Evolutionary conservation across 768 basidiomycete species (phyloP), one percentile per base, ranked within the genome.

Genomic region (Lactifluus echinatus): DNA sequence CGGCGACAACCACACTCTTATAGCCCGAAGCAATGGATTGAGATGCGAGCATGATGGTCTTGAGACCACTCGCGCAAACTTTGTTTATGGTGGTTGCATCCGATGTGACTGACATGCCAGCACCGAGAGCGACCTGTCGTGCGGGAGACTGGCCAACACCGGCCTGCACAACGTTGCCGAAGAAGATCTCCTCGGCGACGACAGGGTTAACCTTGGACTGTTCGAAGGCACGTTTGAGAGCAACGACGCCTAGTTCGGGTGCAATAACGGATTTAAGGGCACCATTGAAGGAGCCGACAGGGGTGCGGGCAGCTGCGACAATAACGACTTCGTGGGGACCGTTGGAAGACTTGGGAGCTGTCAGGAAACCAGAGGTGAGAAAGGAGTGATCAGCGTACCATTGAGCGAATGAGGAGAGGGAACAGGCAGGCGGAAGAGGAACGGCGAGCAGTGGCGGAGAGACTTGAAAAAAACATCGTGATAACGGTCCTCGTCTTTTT

Each of bases 61-160:
- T 98, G 80, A 99, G 76, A 60, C 96, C 96, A 53, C 90, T 93
- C 5, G 96, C 96, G 72, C 96, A 99, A 71, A 99, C 96, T 76
- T 99, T 99, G 83, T 99, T 99, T 76, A 99, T 85, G 48, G 96
- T 99, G 36, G 96, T 98, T 21, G 95, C 94, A 74, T 99, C 96
- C 26, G 95, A 94, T 55, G 78, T 79, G 10, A 84, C 70, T 61
- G 79, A 83, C 68, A 96, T 76, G 62, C 96, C 96, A n/a, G 93
- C 80, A 54, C 74, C 79, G 57, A 99, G 83, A n/a, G 86, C 93
- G 53, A 94, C 96, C 72, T 99, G 96, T 63, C 96, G 84, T 51
- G 96, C 96, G n/a, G 96, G 96, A 11, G 88, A 89, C 74, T 99
- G 96, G 43, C 96, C 96, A 50, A 94, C 90, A 65, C 93, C 93